Evolutionary conservation across 148 eudicot species (phyloP).

Genomic region (Cornus florida): DNA sequence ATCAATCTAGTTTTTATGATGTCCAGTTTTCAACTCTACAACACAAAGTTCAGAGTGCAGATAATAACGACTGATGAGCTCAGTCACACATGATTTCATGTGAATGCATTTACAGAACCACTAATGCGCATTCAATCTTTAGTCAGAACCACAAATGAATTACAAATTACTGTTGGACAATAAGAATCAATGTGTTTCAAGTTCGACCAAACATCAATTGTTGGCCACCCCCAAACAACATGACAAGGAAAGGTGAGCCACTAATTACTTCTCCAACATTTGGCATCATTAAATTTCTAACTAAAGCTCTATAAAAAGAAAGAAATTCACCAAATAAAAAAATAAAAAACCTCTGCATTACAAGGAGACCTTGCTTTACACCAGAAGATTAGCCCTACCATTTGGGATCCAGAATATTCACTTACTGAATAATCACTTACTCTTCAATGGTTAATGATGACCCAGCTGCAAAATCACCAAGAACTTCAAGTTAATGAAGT

Average conservation of each 20-base stretch:
- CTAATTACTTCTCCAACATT: constrained; percentile 11
- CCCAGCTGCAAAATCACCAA: constrained; percentile 38
- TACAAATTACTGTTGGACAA: neutral
- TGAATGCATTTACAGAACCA: neutral
- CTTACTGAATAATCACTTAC: constrained; percentile 22
- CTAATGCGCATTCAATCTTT: neutral
- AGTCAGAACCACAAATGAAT: neutral
- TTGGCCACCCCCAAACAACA: constrained; percentile 5
- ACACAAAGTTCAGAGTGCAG: neutral
- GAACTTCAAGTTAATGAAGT: neutral
- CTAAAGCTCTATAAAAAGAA: constrained; percentile 13
- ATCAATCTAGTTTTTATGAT: too few relatives aligned
- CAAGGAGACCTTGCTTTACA: constrained; percentile 19
- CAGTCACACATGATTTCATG: neutral
- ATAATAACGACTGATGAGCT: neutral
- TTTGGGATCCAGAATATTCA: constrained; percentile 4
- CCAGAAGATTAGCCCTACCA: constrained; percentile 14
- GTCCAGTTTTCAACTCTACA: too few relatives aligned
- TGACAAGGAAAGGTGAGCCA: constrained; percentile 14
- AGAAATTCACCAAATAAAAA: constrained; percentile 1
- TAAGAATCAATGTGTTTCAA: neutral
- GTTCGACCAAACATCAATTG: constrained; percentile 14
- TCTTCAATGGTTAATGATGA: constrained; percentile 36
- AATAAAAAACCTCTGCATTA: constrained; percentile 8
- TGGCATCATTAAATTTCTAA: constrained; percentile 17